Evolutionary conservation across 2,329 filamentous ascomycete species (phyloP).

Genomic region (Colletotrichum salicis): DNA sequence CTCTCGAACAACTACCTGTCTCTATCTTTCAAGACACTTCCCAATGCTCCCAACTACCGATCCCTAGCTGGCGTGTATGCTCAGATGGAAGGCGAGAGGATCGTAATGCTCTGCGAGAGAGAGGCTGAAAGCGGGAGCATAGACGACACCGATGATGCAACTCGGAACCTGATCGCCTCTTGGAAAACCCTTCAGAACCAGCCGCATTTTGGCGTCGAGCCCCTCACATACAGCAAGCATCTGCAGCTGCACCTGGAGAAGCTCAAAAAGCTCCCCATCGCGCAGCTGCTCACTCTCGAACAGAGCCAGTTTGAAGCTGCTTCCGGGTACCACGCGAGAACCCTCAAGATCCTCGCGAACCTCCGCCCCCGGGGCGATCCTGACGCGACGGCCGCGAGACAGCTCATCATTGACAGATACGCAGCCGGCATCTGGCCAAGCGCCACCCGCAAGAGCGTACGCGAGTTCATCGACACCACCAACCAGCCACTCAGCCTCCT

Average conservation of each 20-base stretch:
- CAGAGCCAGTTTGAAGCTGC: slow-evolving; percentile 65
- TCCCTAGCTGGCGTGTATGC: slow-evolving; percentile 64
- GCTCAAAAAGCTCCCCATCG: slow-evolving; percentile 61
- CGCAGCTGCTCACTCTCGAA: slow-evolving; percentile 64
- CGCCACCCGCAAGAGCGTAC: slow-evolving; percentile 50
- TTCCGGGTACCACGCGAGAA: slow-evolving; percentile 52
- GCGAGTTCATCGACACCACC: slow-evolving; percentile 28
- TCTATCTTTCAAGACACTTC: slow-evolving; percentile 49
- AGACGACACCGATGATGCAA: slow-evolving; percentile 49
- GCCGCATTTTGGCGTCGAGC: slow-evolving; percentile 55
- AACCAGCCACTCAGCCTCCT: slow-evolving; percentile 46
- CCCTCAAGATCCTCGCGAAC: slow-evolving; percentile 41
- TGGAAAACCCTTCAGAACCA: slow-evolving; percentile 60
- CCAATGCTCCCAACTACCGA: slow-evolving; percentile 48
- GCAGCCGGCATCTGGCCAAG: slow-evolving; percentile 62
- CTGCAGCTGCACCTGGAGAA: slow-evolving; percentile 59
- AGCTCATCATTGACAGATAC: slow-evolving; percentile 55
- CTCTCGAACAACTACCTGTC: slow-evolving; percentile 58
- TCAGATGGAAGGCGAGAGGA: slow-evolving; percentile 66
- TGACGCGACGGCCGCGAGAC: slow-evolving; percentile 8
- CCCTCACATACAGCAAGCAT: slow-evolving; percentile 62
- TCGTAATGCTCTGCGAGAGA: slow-evolving; percentile 59
- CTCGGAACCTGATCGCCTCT: slow-evolving; percentile 48
- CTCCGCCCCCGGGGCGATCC: slow-evolving; percentile 38
- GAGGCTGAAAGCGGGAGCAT: slow-evolving; percentile 48